Evolutionary conservation across 257 asterid species (phyloP).

Genomic region (Anisodus acutangulus): DNA sequence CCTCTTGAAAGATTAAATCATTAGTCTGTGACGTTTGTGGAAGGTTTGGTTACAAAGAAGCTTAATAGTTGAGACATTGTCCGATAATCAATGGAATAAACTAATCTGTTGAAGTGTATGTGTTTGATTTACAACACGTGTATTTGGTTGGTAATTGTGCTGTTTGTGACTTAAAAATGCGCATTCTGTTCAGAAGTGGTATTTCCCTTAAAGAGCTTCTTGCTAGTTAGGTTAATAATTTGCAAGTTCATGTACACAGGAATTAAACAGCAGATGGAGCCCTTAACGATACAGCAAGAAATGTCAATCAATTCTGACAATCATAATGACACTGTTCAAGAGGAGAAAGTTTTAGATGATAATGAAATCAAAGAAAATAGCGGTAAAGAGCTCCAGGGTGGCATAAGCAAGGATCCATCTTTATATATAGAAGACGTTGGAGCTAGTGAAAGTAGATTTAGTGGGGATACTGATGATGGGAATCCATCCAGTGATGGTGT

Average conservation of each 20-base stretch:
- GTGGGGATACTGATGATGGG: slow-evolving; percentile 46
- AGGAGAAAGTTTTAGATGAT: slow-evolving; percentile 45
- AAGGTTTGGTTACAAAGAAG: neutral
- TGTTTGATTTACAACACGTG: neutral
- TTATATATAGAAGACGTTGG: slow-evolving; percentile 47
- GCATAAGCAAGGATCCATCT: slow-evolving; percentile 46
- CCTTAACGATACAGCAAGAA: slow-evolving; percentile 64
- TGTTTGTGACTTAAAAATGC: neutral
- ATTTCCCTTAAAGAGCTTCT: neutral
- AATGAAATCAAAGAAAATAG: slow-evolving; percentile 49
- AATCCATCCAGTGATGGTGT: slow-evolving; percentile 49
- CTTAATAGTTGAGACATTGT: neutral
- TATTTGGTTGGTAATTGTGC: neutral
- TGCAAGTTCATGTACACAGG: slow-evolving; percentile 47
- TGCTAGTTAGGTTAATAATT: slow-evolving; percentile 29
- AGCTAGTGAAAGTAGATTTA: slow-evolving; percentile 47
- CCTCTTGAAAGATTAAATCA: neutral
- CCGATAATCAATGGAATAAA: neutral
- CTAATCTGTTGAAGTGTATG: slow-evolving; percentile 13
- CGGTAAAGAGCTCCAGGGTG: slow-evolving; percentile 46
- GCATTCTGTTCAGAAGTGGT: neutral
- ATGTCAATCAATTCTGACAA: slow-evolving; percentile 54
- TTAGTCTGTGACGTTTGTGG: neutral
- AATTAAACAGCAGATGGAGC: slow-evolving; percentile 62
- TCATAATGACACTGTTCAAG: slow-evolving; percentile 45